Conservation (phyloP, 441 rosid species). For the Populus hybrid region DNA sequence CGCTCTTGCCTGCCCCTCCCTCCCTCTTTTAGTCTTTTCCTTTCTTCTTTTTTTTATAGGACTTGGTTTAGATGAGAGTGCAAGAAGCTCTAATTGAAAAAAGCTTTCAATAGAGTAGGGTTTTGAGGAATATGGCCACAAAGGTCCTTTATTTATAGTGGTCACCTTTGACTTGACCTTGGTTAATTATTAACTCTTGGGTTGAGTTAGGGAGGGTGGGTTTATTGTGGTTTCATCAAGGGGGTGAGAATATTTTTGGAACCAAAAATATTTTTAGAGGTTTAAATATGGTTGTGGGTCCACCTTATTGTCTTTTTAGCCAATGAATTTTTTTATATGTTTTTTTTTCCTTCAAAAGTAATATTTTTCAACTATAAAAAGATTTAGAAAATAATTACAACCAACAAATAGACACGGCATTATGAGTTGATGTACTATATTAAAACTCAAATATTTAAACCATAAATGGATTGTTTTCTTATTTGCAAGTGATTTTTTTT, state of each 20-base stretch:
- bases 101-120: not conserved
- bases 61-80: not conserved
- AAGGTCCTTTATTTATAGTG: constrained; percentile 27
- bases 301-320: not conserved
- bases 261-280: not conserved
- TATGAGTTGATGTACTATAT: not conserved
- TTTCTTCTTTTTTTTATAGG: not conserved
- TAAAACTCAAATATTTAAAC: not conserved
- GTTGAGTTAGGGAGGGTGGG: constrained; percentile 22
- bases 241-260: not conserved
- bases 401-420: not conserved
- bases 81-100: not conserved
- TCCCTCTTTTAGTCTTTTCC: not conserved
- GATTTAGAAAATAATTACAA: no score
- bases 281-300: not conserved
- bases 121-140: not conserved
- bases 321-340: not conserved
- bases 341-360: not conserved
- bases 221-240: not conserved
- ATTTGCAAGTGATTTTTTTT: no score
- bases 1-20: constrained; percentile 4
- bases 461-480: no score
- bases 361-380: no score
- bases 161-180: constrained; percentile 23
- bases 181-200: constrained; percentile 30